Evolutionary conservation across 306 rosid species (phyloP), one percentile per base, ranked within the genome.

Genomic region (Begonia fuchsioides): DNA sequence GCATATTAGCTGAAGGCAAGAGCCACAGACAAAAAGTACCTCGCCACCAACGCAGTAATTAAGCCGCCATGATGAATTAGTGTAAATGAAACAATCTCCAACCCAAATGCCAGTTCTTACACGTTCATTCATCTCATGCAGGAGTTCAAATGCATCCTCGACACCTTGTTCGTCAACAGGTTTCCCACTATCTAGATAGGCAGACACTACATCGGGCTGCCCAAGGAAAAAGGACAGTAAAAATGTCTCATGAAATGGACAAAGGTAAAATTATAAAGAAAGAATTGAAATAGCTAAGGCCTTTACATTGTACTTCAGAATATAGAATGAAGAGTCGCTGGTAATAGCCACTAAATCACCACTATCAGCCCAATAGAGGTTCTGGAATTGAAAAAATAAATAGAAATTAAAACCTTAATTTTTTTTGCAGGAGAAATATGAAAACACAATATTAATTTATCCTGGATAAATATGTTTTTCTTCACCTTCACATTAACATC

Each of bases 11-110:
- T 14, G 53, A 11, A 19, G 40, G 39, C 18, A 13, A 13, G 26
- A 44, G 19, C 43, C 9, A 56, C 52, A 52, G 10, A 17, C 63
- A 26, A 26, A 4, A 26, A 57, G 52, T 83, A 90, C 97, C 98
- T 92, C 98, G 14, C 96, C 98, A 72, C 98, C 98, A 67, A 92
- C 96, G 70, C 96, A 92, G 61, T 92, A 92, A 66, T 92, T 92
- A 47, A 92, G 93, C 66, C 94, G 85, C 98, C 96, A 82, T 35
- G 98, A 86, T 49, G 96, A 79, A 72, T 85, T 92, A 78, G 65
- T 92, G 68, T 92, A 92, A 65, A 92, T 92, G 77, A 92, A 92
- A 60, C 98, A 92, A 80, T 92, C 98, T 68, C 96, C 98, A 67
- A 92, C 98, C 98, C 98, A 92, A 55, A 85, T 13, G 50, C 98